Evolutionary conservation across 139 green algal genomes (phyloP), one percentile per base, ranked within the genome.

Genomic region (Tetraselmis chui): DNA sequence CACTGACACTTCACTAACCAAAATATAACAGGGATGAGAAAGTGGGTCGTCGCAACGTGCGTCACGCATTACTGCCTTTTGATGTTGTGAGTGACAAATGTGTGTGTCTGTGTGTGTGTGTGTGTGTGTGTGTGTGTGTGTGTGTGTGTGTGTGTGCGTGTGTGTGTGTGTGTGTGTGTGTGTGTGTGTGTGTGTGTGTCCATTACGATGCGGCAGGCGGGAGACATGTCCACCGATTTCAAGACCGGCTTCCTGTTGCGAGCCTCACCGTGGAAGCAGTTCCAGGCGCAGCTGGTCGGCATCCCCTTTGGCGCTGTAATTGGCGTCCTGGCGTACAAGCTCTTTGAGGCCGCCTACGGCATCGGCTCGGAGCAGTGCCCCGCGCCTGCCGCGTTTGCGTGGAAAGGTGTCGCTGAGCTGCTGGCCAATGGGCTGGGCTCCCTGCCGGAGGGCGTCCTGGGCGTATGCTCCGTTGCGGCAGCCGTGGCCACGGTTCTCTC

Each of bases 201-300:
- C 18, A 18, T 67, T 67, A 18, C 45, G 18, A 25, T 5, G 5
- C 45, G 11, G 5, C 81, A 84, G 32, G 81, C 81, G 0, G 81
- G 81, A 0, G 81, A 84, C 76, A 30, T 84, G 26, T 59, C 67
- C 31, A 67, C 79, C 27, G 81, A 84, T 5, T 84, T 84, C 81
- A 81, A 81, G 29, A 29, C 75, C 1, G 81, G 81, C 1, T 31
- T 30, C 11, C 75, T 84, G 24, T 30, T 84, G 29, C 11, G 75
- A 1, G 28, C 76, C 30, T 80, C 75, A 30, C 81, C 81, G 75
- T 28, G 81, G 28, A 84, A 80, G 1, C 81, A 84, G 2, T 76
- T 84, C 18, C 26, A 76, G n/a, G 81, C 81, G 81, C 81, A 84
- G 74, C 75, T 84, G 75, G 28, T 84, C 24, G 81, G 81, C 18